These are phyloP conservation scores for Pisolithus sp. DNA, from an alignment of 768 basidiomycete genomes.

Conservation along the genomic window DNA sequence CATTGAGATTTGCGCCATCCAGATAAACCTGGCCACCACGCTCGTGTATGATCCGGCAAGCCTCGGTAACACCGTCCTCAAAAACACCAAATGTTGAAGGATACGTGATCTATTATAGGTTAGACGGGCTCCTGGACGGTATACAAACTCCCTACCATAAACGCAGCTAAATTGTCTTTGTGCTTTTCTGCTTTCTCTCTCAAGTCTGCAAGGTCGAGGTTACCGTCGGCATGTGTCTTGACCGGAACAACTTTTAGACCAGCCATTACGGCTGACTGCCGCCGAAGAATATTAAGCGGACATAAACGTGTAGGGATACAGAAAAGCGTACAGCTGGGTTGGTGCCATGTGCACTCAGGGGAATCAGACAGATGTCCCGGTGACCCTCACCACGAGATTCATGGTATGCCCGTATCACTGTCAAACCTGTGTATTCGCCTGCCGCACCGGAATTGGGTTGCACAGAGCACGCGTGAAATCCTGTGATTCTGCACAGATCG, in stretches of 20 bases:
- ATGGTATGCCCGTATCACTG: constrained; percentile 91
- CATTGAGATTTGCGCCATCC: constrained; percentile 92
- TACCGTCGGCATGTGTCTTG: constrained; percentile 82
- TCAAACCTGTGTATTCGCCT: constrained; percentile 95
- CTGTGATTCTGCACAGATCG: constrained; percentile 90
- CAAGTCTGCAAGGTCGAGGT: constrained; percentile 83
- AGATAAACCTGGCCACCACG: constrained; percentile 97
- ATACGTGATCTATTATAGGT: constrained; percentile 70
- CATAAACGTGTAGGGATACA: background rate
- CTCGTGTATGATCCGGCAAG: constrained; percentile 89
- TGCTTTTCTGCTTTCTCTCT: constrained; percentile 83
- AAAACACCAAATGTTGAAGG: constrained; percentile 98
- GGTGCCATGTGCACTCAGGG: constrained; percentile 94
- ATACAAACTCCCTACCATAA: constrained; percentile 61
- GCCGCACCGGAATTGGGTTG: constrained; percentile 99
- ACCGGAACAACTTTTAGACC: constrained; percentile 96
- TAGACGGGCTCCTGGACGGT: constrained; percentile 1
- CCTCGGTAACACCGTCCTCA: constrained; percentile 83
- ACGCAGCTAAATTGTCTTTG: constrained; percentile 87
- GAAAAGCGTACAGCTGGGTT: constrained; percentile 80
- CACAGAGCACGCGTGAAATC: constrained; percentile 93
- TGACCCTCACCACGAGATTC: constrained; percentile 80
- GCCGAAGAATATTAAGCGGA: constrained; percentile 10
- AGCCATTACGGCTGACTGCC: constrained; percentile 91
- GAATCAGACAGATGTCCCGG: constrained; percentile 89